Percentiles rank a stretch among this genome's conserved stretches.
These are phyloP conservation scores for Schizopora paradoxa DNA, from an alignment of 1,284 basidiomycete genomes.

Conservation along the genomic window DNA sequence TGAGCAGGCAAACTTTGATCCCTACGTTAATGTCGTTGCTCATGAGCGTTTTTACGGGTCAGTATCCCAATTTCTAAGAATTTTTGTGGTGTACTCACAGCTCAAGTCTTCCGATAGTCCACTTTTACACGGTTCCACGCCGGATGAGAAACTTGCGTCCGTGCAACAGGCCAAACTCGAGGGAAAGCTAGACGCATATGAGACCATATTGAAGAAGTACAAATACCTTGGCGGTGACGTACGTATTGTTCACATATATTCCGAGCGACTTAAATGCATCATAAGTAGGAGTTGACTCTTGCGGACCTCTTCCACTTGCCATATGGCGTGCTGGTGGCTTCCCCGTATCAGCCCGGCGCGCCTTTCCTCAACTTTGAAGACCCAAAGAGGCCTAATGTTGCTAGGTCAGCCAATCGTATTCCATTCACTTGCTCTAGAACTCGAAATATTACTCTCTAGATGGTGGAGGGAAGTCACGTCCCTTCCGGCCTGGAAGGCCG, in stretches of 20 bases:
- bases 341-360: neutral
- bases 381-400: conserved; percentile 4
- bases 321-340: conserved; percentile 3
- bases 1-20: conserved; percentile 31
- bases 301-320: conserved; percentile 16
- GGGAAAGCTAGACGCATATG: conserved; percentile 40
- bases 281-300: conserved; percentile 11
- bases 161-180: conserved; percentile 25
- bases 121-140: conserved; percentile 11
- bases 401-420: conserved; percentile 3
- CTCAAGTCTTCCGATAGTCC: neutral
- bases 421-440: neutral
- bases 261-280: neutral
- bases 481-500: conserved; percentile 21
- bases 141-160: conserved; percentile 26
- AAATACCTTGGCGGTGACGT: conserved; percentile 44
- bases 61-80: conserved; percentile 24
- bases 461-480: conserved; percentile 24
- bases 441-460: conserved; percentile 11
- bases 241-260: conserved; percentile 15
- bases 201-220: conserved; percentile 40
- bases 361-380: conserved; percentile 5
- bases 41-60: conserved; percentile 22
- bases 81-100: neutral
- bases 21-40: conserved; percentile 23